Base-by-base conservation (phyloP, 352 stramenopile species). In the Chrysophaeum taylorii region DNA sequence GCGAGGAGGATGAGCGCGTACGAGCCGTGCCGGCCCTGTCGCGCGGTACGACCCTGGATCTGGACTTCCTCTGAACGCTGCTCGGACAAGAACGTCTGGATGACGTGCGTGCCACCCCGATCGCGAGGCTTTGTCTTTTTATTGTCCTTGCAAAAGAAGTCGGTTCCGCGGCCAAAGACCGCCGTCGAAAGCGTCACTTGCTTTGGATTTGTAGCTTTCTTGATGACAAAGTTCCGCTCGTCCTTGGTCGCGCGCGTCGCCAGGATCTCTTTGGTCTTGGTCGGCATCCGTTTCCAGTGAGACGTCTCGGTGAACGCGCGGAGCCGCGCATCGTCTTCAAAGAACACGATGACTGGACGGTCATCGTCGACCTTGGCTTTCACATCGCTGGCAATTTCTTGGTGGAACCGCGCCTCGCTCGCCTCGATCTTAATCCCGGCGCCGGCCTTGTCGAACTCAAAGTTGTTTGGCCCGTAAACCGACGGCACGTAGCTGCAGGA, bases 101-200 rank as follows among this genome's bases (percentile, higher is more conserved):
- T 25, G 29, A 18, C 21, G 2, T 82, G 79, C 64, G 82, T 83
- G 27, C 84, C 75, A 48, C 82, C 78, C 16, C 82, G 73, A 38
- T 79, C 81, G 43, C 79, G 78, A 72, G 75, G 76, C n/a, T 75
- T 70, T 68, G 80, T 63, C 0, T 84, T 68, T 29, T 36, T 68
- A 18, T 81, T 73, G 60, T 84, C 79, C 73, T 82, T 84, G 64
- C 75, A 84, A 41, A 84, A 82, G 67, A 86, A 86, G 54, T 86
- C 81, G 1, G 79, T 84, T 18, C 81, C 81, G 54, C 81, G 73
- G 16, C 80, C 80, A 79, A 85, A 84, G 16, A 79, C 78, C 27
- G 70, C 71, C 54, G 76, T 79, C 23, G 68, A 75, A 12, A 86
- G 41, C 1, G 79, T 84, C 1, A 86, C 64, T 69, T 82, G 79